Evolutionary conservation across 2,329 filamentous ascomycete species (phyloP), one percentile per base, ranked within the genome.

Genomic region (Ceratocystis cubensis): DNA sequence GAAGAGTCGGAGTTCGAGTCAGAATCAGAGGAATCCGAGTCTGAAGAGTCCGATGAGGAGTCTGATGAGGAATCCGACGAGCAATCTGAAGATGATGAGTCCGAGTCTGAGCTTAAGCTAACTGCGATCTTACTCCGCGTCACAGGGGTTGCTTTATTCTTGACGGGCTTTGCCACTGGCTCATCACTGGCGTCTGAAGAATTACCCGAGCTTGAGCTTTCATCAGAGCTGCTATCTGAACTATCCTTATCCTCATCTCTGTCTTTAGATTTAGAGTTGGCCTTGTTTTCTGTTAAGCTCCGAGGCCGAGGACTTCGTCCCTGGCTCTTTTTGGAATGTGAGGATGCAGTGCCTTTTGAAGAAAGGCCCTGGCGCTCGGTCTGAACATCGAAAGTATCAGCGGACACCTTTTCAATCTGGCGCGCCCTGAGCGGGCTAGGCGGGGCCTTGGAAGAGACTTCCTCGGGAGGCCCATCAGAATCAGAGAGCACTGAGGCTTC

Each of bases 401-500:
- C 53, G 3, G 10, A 15, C 7, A 5, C 5, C 17, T 30, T 33
- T 33, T 59, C 53, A 10, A n/a, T 13, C 53, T 5, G 53, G 5
- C 2, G 15, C 7, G 3, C n/a, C 3, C 17, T 59, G 0, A 2
- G 53, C 28, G 25, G 17, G 25, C 44, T 33, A 20, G 17, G 6
- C 45, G 46, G 6, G 5, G 17, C 53, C 37, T 59, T 65, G 1
- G 59, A 30, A 1, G 53, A 65, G 1, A 45, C 30, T 65, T 66
- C 57, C 13, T 56, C 67, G 30, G 28, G 71, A 48, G 70, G 71
- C 30, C 67, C 70, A 65, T 71, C 64, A 67, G 75, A 76, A 37
- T 78, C 79, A 3, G 48, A 53, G 76, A 5, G n/a, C 7, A 46
- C 64, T 22, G 53, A 2, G 10, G 6, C 25, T 59, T 33, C 28